These are phyloP conservation scores for Vicia faba DNA, from an alignment of 306 rosid species.

Conservation along the genomic window DNA sequence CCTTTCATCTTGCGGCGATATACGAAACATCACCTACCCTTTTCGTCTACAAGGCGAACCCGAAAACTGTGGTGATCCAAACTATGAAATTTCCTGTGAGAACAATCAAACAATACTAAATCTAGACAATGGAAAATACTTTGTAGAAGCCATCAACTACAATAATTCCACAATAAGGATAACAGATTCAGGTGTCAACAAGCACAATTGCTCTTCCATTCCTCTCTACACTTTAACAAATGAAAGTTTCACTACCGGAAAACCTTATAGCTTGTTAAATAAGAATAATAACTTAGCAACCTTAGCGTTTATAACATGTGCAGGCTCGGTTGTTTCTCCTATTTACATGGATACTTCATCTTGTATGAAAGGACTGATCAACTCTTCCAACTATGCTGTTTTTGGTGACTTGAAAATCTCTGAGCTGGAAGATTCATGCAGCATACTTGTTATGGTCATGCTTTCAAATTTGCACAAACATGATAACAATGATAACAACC, in stretches of 20 bases:
- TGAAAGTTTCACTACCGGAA: slow-evolving; percentile 23
- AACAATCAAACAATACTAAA: slow-evolving; percentile 23
- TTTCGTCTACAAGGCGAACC: slow-evolving; percentile 22
- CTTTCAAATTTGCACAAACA: not conserved
- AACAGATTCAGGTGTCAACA: slow-evolving; percentile 2
- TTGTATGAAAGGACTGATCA: slow-evolving; percentile 2
- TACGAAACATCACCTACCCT: slow-evolving; percentile 27
- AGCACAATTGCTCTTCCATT: slow-evolving; percentile 22
- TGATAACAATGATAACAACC: not conserved
- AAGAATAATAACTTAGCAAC: not conserved
- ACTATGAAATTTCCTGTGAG: slow-evolving; percentile 6
- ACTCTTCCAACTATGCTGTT: slow-evolving; percentile 25
- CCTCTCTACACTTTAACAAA: slow-evolving; percentile 28
- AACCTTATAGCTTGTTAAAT: slow-evolving; percentile 21
- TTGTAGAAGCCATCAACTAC: slow-evolving; percentile 24
- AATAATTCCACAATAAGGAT: slow-evolving; percentile 22
- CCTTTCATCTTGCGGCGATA: slow-evolving; percentile 27
- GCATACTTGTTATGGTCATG: not conserved
- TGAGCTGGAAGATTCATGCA: slow-evolving; percentile 31
- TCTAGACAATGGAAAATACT: slow-evolving; percentile 12
- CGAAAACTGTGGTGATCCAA: slow-evolving; percentile 27
- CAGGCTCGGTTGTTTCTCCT: not conserved
- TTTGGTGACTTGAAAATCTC: slow-evolving; percentile 14
- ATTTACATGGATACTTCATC: slow-evolving; percentile 4
- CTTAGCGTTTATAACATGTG: slow-evolving; percentile 19